Evolutionary conservation across 345 rosid genomes (phyloP).

Genomic region (Populus simonii): DNA sequence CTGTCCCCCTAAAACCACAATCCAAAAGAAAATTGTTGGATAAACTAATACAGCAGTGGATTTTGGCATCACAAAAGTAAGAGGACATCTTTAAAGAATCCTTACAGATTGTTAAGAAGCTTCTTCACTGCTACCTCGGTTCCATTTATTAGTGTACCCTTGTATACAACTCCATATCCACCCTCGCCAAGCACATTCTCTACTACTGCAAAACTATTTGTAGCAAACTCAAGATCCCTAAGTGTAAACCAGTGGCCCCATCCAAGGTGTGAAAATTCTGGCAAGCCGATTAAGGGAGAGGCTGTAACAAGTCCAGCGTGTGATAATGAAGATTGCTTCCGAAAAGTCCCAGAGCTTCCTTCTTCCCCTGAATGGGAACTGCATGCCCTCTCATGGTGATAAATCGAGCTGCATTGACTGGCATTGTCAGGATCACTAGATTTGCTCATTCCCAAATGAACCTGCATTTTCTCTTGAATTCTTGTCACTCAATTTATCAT

Average conservation of each 20-base stretch:
- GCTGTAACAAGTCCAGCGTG: constrained; percentile 65
- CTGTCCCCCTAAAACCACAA: constrained; percentile 73
- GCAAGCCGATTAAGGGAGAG: constrained; percentile 87
- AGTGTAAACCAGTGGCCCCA: constrained; percentile 99
- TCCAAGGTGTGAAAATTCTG: constrained; percentile 91
- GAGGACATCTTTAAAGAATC: background rate
- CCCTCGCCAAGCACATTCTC: constrained; percentile 96
- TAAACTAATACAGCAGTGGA: background rate
- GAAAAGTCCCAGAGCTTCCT: constrained; percentile 63
- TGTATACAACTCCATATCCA: constrained; percentile 94
- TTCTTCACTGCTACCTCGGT: constrained; percentile 95
- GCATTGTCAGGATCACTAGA: constrained; percentile 75
- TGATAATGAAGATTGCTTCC: constrained; percentile 50
- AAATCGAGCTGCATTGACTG: constrained; percentile 73
- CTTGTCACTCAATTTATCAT: constrained; percentile 56
- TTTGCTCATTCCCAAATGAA: constrained; percentile 60
- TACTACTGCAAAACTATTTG: constrained; percentile 63
- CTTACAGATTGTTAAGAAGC: constrained; percentile 93
- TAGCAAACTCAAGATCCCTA: constrained; percentile 87
- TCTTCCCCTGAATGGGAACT: constrained; percentile 87
- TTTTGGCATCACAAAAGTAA: background rate
- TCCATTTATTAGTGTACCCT: constrained; percentile 81
- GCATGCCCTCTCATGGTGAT: constrained; percentile 62
- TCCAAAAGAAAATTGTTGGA: constrained; percentile 2
- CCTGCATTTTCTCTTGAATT: constrained; percentile 47